Conservation (phyloP, 2,329 filamentous ascomycete species). For the Ceratocystiopsis brevicomis region DNA sequence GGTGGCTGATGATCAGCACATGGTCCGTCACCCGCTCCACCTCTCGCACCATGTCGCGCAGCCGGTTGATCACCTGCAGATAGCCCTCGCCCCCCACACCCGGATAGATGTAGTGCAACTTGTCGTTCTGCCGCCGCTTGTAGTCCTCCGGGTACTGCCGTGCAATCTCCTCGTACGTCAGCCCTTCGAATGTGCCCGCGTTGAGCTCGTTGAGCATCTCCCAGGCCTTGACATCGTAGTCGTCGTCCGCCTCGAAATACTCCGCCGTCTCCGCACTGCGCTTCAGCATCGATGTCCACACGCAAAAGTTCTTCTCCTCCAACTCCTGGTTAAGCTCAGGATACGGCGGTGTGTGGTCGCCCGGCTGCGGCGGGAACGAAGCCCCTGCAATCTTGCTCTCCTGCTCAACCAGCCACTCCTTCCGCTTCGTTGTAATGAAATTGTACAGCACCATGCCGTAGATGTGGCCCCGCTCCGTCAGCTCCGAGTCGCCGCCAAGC, state of each 20-base stretch:
- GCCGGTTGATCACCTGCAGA: constrained; percentile 86
- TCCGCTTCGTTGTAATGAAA: constrained; percentile 67
- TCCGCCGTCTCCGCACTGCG: constrained; percentile 76
- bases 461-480: constrained; percentile 60
- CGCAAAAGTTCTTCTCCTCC: constrained; percentile 79
- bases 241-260: constrained; percentile 76
- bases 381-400: constrained; percentile 56
- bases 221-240: constrained; percentile 94
- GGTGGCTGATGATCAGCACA: constrained; percentile 78
- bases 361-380: constrained; percentile 75
- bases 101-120: constrained; percentile 91
- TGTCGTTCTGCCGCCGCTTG: constrained; percentile 58
- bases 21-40: constrained; percentile 95
- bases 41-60: constrained; percentile 89
- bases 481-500: constrained; percentile 74
- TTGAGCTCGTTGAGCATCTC: constrained; percentile 96
- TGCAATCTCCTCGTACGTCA: constrained; percentile 85
- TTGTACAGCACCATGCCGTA: constrained; percentile 65
- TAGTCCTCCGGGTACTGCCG: constrained; percentile 67
- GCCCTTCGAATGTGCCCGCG: constrained; percentile 77
- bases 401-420: constrained; percentile 68
- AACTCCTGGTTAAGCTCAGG: constrained; percentile 57
- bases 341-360: constrained; percentile 87
- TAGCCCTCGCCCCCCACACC: constrained; percentile 93
- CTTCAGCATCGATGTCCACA: constrained; percentile 95